phyloP scores from a whole-genome alignment of 2,329 filamentous ascomycete species.

The Thelonectria blattea region DNA sequence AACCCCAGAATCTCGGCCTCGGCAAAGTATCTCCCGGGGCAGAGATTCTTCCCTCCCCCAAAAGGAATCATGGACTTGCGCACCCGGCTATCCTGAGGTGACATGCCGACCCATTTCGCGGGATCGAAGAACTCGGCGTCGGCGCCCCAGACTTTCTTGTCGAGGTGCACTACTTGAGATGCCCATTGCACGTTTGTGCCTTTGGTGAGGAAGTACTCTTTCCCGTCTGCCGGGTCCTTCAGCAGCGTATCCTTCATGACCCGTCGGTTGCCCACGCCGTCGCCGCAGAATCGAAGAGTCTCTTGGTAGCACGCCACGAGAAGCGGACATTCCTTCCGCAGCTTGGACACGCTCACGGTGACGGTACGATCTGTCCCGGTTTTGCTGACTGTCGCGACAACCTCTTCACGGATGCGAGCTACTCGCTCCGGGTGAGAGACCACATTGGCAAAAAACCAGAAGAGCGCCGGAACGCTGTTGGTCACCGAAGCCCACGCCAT shows the following conservation, averaged over 20 bases:
- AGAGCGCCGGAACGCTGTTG: conserved; percentile 16
- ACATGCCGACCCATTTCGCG: conserved; percentile 4
- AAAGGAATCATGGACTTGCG: conserved; percentile 20
- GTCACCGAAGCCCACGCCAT: conserved; percentile 13
- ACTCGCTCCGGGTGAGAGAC: conserved; percentile 7
- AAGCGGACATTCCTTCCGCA: conserved; percentile 8
- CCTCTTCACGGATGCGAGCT: conserved; percentile 1
- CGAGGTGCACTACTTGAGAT: conserved; percentile 3
- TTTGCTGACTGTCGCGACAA: neutral
- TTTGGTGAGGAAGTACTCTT: conserved; percentile 17
- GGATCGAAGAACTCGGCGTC: neutral
- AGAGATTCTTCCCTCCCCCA: conserved; percentile 18
- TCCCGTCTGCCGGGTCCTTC: conserved; percentile 4
- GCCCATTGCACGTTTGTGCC: conserved; percentile 17
- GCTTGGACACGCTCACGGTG: neutral
- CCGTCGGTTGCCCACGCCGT: conserved; percentile 6
- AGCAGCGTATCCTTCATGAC: conserved; percentile 10
- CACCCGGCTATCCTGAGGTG: neutral
- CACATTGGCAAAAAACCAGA: conserved; percentile 18
- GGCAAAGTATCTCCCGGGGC: conserved; percentile 18
- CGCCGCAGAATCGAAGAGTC: conserved; percentile 3
- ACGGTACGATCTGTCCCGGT: neutral
- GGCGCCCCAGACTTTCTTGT: conserved; percentile 11
- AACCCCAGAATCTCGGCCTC: conserved; percentile 12
- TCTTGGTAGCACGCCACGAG: conserved; percentile 17